Evolutionary conservation across 257 asterid genomes (phyloP).

Genomic region (Nicotiana benthamiana): DNA sequence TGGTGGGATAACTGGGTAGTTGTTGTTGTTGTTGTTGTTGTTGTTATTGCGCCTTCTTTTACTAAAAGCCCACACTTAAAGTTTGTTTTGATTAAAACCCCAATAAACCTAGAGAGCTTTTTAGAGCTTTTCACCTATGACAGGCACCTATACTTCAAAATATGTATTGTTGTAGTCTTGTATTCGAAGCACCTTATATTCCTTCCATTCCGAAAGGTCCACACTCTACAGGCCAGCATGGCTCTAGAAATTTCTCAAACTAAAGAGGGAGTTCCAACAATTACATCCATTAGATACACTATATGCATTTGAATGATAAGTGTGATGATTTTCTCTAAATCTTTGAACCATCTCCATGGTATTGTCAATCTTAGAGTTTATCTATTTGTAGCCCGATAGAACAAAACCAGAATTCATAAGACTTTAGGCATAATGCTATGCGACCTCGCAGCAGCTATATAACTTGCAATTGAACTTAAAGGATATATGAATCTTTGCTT

Average conservation of each 20-base stretch:
- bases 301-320: not conserved
- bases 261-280: not conserved
- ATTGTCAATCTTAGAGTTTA: not conserved
- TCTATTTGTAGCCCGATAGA: not conserved
- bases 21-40: no score
- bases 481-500: not conserved
- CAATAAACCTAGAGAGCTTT: no score
- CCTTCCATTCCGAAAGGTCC: not conserved
- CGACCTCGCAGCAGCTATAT: not conserved
- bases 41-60: no score
- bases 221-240: not conserved
- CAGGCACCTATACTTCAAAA: not conserved
- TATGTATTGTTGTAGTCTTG: not conserved
- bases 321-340: not conserved
- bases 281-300: not conserved
- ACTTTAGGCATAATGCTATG: not conserved
- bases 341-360: not conserved
- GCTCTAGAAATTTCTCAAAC: not conserved
- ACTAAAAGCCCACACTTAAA: no score
- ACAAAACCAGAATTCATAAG: not conserved
- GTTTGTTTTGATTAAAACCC: no score
- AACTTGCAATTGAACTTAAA: not conserved
- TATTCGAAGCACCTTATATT: not conserved
- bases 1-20: no score
- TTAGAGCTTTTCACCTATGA: no score